Evolutionary conservation across 176 grass and related monocot species (phyloP), one percentile per base, ranked within the genome.

Genomic region (Oryza glumipatula): DNA sequence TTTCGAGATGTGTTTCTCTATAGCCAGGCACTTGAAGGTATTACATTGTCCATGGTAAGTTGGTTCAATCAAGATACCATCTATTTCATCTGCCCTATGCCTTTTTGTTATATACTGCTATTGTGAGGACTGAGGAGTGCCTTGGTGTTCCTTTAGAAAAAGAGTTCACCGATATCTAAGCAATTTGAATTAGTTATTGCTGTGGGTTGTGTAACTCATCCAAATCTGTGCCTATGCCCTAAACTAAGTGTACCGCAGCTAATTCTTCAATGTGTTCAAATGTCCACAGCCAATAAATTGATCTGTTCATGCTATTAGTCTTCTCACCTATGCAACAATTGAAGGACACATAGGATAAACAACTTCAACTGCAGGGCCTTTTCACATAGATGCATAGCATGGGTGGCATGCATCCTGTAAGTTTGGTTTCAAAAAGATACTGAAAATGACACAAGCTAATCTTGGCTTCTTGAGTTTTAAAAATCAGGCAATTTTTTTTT

Each of bases 21-120:
- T 67, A 99, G 96, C 81, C 96, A 99, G 86, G 93, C 93, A 12
- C 93, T 96, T 74, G 96, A 99, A 91, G 96, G 96, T 73, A 99
- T 99, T 88, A 92, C 91, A n/a, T 83, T 99, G 68, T 94, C 96
- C 78, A 99, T 92, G 96, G 96, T 99, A 90, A 92, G 87, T 88
- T 74, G 68, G 24, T 80, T 80, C 30, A 88, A 72, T 71, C 43
- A 81, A 72, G 39, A 76, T 70, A 76, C 12, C 52, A 85, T 84
- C 69, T 80, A 54, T 46, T 56, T 65, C 9, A 14, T 8, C 79
- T 87, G 75, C 41, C 52, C 51, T 73, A 65, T 32, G 30, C 63
- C 63, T 73, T 58, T 2, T 19, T n/a, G 10, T 78, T 67, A 39
- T 47, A 68, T 67, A 16, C 41, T 10, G 16, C 6, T 81, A 38